Evolutionary conservation across 331 rosid genomes (phyloP), one percentile per base, ranked within the genome.

Genomic region (Rhamnella rubrinervis): DNA sequence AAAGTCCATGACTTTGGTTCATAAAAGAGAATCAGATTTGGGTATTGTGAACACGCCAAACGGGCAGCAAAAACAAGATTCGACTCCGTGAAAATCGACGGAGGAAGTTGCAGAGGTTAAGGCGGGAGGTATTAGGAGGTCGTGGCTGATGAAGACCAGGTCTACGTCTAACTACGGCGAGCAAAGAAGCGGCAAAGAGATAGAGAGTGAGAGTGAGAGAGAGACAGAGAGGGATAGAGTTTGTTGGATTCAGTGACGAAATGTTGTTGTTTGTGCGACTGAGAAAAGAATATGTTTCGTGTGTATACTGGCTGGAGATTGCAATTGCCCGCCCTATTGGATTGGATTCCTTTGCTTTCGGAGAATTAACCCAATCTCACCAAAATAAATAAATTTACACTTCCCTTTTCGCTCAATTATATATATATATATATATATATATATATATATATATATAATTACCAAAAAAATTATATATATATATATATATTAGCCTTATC

Each of bases 281-380:
- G 56, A 39, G 65, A 58, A 20, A 40, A 44, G 2, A 44, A 44
- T 11, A 23, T 44, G 49, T 68, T 38, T 16, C n/a, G n/a, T 18
- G 35, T 53, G 55, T 55, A n/a, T 20, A n/a, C 8, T 35, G 61
- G 4, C 38, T 37, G 31, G 51, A n/a, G 11, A 59, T n/a, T 38
- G 71, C 72, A 55, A 71, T 63, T 83, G 23, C 23, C 23, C 1
- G 23, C 23, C 23, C 23, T 23, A 23, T 23, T 23, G 23, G 23
- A 23, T 23, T 71, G 67, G 78, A 81, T 81, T 67, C 84, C 75
- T 72, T 63, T 49, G 81, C 82, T 74, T 78, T 87, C 47, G 46
- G 80, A 66, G 78, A 74, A 61, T 62, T 35, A 63, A 67, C 17
- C 57, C 70, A 71, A 71, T 38, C 47, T 38, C 47, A 65, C 50